Percentiles rank a stretch among this genome's conserved stretches.
Conservation (phyloP, 148 eudicot species). For the Fagopyrum esculentum region DNA sequence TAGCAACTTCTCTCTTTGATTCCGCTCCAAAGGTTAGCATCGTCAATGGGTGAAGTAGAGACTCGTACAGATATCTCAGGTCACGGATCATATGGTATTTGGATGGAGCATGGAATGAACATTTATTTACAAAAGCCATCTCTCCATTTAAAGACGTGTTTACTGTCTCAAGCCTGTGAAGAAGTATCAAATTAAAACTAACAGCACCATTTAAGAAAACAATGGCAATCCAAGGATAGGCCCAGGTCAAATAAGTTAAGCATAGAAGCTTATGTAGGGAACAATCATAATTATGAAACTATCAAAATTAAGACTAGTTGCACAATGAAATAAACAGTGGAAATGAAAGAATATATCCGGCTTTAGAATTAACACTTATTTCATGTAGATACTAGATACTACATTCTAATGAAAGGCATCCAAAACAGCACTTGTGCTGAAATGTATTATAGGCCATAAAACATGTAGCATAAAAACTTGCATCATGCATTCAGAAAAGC, state of each 20-base stretch:
- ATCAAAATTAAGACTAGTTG: too few species aligned
- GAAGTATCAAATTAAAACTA: neutral
- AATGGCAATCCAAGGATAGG: constrained; percentile 4
- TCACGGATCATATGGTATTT: constrained; percentile 54
- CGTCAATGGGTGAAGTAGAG: constrained; percentile 56
- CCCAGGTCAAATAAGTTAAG: too few species aligned
- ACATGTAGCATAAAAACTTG: neutral
- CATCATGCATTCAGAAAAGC: constrained; percentile 18
- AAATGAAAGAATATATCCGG: too few species aligned
- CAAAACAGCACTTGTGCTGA: too few species aligned
- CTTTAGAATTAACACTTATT: too few species aligned
- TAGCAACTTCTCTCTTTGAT: constrained; percentile 26
- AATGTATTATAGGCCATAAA: neutral
- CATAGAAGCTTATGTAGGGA: neutral
- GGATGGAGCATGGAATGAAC: constrained; percentile 16
- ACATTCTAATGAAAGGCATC: too few species aligned
- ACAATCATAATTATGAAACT: neutral
- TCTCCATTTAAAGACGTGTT: constrained; percentile 19
- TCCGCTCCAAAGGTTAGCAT: constrained; percentile 38
- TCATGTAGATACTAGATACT: too few species aligned
- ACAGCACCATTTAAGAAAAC: neutral
- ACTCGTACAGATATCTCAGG: constrained; percentile 55
- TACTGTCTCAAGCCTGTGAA: constrained; percentile 55
- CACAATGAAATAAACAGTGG: too few species aligned
- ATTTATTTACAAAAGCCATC: constrained; percentile 8